phyloP scores from a whole-genome alignment of 1,139 yeast species.

The Hemisphaericaspora xylofermentans region DNA sequence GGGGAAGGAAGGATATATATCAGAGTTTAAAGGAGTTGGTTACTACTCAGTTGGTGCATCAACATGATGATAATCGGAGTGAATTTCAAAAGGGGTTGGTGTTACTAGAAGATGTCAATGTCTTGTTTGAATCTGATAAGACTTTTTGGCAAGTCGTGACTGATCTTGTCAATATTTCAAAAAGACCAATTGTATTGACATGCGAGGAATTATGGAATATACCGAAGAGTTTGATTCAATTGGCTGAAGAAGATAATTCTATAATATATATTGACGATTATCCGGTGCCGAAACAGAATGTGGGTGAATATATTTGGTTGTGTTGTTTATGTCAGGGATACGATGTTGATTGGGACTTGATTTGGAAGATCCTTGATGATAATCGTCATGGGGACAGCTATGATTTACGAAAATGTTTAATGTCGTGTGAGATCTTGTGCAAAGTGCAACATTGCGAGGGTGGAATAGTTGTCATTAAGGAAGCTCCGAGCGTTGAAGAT shows the following conservation, averaged over 20 bases:
- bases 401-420: slow-evolving; percentile 59
- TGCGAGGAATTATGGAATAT: slow-evolving; percentile 57
- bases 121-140: slow-evolving; percentile 74
- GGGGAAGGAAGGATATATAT: slow-evolving; percentile 71
- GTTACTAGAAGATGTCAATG: slow-evolving; percentile 82
- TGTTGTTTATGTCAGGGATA: slow-evolving; percentile 40
- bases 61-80: slow-evolving; percentile 23
- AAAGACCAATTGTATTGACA: slow-evolving; percentile 80
- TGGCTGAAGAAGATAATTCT: slow-evolving; percentile 44
- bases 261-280: slow-evolving; percentile 26
- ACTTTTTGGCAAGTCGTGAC: slow-evolving; percentile 78
- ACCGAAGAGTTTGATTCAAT: slow-evolving; percentile 52
- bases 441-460: slow-evolving; percentile 18
- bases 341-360: slow-evolving; percentile 30
- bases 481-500: not conserved
- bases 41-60: slow-evolving; percentile 78
- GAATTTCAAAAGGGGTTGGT: slow-evolving; percentile 65
- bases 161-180: slow-evolving; percentile 60
- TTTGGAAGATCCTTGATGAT: slow-evolving; percentile 32
- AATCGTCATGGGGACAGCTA: slow-evolving; percentile 22
- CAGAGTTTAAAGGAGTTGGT: slow-evolving; percentile 73
- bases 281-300: slow-evolving; percentile 21
- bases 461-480: slow-evolving; percentile 2
- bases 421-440: slow-evolving; percentile 59
- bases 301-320: slow-evolving; percentile 39